Base-by-base conservation (phyloP, 345 rosid species). In the Syzygium aromaticum region DNA sequence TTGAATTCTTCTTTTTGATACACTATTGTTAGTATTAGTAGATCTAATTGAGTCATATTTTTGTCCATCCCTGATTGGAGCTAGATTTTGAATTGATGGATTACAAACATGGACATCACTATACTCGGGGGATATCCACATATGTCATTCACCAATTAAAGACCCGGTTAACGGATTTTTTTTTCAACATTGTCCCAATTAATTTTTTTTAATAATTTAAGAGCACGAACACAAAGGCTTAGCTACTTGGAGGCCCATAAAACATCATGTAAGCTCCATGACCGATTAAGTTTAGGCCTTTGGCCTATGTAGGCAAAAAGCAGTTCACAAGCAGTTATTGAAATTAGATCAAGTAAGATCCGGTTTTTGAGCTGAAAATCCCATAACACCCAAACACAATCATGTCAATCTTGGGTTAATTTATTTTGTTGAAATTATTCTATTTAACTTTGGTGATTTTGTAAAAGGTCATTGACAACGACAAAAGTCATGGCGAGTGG, bases 141-240 rank as follows among this genome's bases (percentile, higher is more conserved):
- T 57, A 9, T 11, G 0, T 57, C 25, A 57, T 25, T 57, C 63
- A 57, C 7, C 63, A 25, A 57, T 57, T 57, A 57, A 57, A 57
- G 15, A 25, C 1, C 7, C 0, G 0, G 25, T 0, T 57, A 57
- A 14, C 10, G 3, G 63, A 57, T 0, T 23, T 57, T 0, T 0
- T 11, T 57, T 0, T 57, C 63, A 0, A 57, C 63, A 57, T 57
- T 6, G 1, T 57, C 15, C 15, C 0, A 25, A 25, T 25, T 25
- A 57, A 57, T 57, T 2, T 57, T 4, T 57, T 0, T 25, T 4
- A 25, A 57, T 9, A 25, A 57, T 57, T 57, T n/a, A 57, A 57
- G 28, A 6, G 63, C n/a, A 25, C 0, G 3, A 25, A 57, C 1
- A 1, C 63, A 57, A 57, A 57, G 63, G 28, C 63, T 57, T 3